Percentiles rank a stretch among this genome's conserved stretches.
phyloP scores from a whole-genome alignment of 805 yeast genomes.

The Wickerhamiella cacticola region DNA sequence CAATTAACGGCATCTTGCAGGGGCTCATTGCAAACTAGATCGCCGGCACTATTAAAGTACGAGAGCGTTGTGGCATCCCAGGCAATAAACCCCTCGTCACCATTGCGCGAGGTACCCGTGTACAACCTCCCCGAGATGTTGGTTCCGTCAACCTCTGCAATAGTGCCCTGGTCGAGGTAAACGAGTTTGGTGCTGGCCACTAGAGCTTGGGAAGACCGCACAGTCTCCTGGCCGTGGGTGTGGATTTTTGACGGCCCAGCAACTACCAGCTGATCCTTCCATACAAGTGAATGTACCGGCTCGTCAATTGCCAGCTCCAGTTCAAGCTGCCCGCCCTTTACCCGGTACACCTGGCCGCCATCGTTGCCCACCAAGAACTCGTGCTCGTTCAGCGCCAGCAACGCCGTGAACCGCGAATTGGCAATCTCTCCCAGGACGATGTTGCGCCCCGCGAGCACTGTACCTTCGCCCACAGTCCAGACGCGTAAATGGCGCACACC shows the following conservation, averaged over 20 bases:
- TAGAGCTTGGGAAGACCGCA: background rate
- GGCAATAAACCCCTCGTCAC: background rate
- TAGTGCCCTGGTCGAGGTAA: background rate
- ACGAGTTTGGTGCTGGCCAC: background rate
- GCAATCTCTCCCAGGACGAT: constrained; percentile 41
- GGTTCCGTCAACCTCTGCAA: background rate
- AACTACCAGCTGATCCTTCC: background rate
- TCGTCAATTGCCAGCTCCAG: background rate
- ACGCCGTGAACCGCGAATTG: constrained; percentile 40
- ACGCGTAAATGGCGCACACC: constrained; percentile 52
- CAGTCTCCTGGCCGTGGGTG: background rate
- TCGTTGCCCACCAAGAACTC: constrained; percentile 17
- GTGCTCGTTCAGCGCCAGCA: constrained; percentile 27
- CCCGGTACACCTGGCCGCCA: constrained; percentile 14
- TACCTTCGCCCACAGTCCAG: constrained; percentile 38
- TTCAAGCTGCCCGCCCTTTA: background rate
- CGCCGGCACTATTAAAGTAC: background rate
- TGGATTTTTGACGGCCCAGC: background rate
- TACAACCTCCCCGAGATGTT: background rate
- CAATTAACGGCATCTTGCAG: background rate
- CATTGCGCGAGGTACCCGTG: background rate
- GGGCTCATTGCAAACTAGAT: background rate
- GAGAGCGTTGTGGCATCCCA: background rate
- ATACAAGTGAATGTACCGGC: background rate
- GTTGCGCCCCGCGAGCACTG: constrained; percentile 45